Percentiles rank a stretch among this genome's conserved stretches.
Conservation (phyloP, 2,329 filamentous ascomycete genomes). For the Calonectria ilicicola region DNA sequence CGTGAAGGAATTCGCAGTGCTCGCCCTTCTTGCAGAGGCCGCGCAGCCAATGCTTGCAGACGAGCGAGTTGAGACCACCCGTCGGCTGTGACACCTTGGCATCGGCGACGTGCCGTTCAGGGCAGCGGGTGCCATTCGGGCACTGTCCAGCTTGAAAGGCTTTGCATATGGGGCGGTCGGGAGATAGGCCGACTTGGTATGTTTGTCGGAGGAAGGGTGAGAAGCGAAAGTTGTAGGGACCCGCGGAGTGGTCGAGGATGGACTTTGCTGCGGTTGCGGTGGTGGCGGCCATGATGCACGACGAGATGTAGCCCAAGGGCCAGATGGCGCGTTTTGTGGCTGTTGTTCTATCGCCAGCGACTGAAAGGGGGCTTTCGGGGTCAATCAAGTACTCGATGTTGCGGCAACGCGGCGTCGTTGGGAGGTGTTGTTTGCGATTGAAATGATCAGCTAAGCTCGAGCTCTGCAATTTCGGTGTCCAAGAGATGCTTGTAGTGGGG, state of each 20-base stretch:
- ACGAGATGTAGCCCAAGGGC: slow-evolving; percentile 25
- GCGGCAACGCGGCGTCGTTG: not conserved
- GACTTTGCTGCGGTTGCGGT: slow-evolving; percentile 47
- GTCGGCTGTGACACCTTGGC: slow-evolving; percentile 49
- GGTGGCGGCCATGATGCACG: slow-evolving; percentile 46
- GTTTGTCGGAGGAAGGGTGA: slow-evolving; percentile 85
- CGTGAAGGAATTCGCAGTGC: slow-evolving; percentile 96
- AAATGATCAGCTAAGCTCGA: slow-evolving; percentile 3
- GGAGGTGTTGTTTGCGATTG: slow-evolving; percentile 7
- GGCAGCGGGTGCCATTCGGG: slow-evolving; percentile 84
- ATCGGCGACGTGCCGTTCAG: slow-evolving; percentile 79
- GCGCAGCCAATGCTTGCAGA: slow-evolving; percentile 99
- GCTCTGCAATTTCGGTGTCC: slow-evolving; percentile 19
- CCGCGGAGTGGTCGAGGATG: slow-evolving; percentile 69
- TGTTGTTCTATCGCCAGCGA: not conserved
- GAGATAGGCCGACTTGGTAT: slow-evolving; percentile 85
- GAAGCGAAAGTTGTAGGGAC: slow-evolving; percentile 82
- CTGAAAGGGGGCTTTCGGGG: not conserved
- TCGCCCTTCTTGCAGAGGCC: slow-evolving; percentile 98
- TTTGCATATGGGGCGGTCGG: slow-evolving; percentile 84
- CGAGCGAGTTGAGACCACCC: slow-evolving; percentile 80
- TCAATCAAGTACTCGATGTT: not conserved
- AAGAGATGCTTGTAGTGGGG: slow-evolving; percentile 14
- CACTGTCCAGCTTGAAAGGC: slow-evolving; percentile 89
- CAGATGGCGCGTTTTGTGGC: not conserved